phyloP scores from a whole-genome alignment of 768 basidiomycete species.

The Tricholomella constricta region DNA sequence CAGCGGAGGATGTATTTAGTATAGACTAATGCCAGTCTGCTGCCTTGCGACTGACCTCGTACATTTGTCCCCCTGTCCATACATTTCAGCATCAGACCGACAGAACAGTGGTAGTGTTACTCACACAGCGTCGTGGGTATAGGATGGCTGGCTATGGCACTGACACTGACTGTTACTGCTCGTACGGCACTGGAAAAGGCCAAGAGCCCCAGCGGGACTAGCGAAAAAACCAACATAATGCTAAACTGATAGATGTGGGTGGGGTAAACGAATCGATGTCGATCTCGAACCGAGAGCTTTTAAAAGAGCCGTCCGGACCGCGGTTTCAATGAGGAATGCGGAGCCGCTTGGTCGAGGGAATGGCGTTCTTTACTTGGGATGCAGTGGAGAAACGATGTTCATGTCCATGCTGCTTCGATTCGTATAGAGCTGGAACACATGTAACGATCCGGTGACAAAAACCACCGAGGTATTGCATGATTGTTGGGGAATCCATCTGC shows the following conservation, averaged over 20 bases:
- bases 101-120: slow-evolving; percentile 5
- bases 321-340: not conserved
- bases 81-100: not conserved
- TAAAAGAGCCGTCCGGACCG: slow-evolving; percentile 8
- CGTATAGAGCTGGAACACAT: not conserved
- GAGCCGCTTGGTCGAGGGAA: not conserved
- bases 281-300: not conserved
- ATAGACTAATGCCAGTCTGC: not conserved
- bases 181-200: slow-evolving; percentile 8
- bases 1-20: not conserved
- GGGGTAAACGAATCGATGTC: not conserved
- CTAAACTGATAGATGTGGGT: not conserved
- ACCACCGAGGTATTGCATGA: not conserved
- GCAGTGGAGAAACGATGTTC: not conserved
- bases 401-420: not conserved
- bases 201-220: slow-evolving; percentile 9
- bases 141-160: slow-evolving; percentile 31
- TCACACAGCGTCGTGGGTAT: slow-evolving; percentile 33
- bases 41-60: slow-evolving; percentile 20
- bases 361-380: not conserved
- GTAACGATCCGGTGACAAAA: slow-evolving; percentile 2
- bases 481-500: not conserved
- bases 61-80: slow-evolving; percentile 35
- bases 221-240: slow-evolving; percentile 7
- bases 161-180: slow-evolving; percentile 29